Conservation (phyloP, 139 green algal genomes). For the Dunaliella sp. region DNA sequence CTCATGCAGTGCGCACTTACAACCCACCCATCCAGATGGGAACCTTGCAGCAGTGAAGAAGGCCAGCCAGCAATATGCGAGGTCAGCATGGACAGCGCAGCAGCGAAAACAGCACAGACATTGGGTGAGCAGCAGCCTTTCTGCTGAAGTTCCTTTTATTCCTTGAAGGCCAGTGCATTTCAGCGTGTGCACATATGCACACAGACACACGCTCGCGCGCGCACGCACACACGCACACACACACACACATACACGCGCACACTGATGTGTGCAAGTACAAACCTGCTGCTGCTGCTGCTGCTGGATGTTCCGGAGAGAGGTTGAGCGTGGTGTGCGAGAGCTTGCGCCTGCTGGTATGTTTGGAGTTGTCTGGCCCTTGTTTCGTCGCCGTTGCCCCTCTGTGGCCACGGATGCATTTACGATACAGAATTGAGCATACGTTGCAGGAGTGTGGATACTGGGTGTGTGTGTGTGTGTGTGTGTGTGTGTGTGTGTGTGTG, state of each 20-base stretch:
- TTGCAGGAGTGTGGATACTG: neutral
- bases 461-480: neutral
- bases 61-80: too few species aligned
- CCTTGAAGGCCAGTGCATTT: too few species aligned
- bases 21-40: too few species aligned
- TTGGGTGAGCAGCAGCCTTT: too few species aligned
- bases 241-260: neutral
- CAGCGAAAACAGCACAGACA: too few species aligned
- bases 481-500: neutral
- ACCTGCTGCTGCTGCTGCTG: conserved; percentile 18
- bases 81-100: too few species aligned
- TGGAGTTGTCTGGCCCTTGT: conserved; percentile 15
- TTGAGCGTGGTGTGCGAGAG: neutral
- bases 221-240: neutral
- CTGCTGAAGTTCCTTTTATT: too few species aligned
- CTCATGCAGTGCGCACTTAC: too few species aligned
- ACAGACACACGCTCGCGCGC: too few species aligned
- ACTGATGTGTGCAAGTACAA: neutral
- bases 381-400: conserved; percentile 36
- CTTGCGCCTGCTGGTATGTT: conserved; percentile 1
- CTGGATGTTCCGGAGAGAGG: neutral
- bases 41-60: too few species aligned
- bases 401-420: neutral
- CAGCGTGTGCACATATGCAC: too few species aligned
- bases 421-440: neutral